Evolutionary conservation across 257 asterid species (phyloP), one percentile per base, ranked within the genome.

Genomic region (Solanum corneliomulleri): DNA sequence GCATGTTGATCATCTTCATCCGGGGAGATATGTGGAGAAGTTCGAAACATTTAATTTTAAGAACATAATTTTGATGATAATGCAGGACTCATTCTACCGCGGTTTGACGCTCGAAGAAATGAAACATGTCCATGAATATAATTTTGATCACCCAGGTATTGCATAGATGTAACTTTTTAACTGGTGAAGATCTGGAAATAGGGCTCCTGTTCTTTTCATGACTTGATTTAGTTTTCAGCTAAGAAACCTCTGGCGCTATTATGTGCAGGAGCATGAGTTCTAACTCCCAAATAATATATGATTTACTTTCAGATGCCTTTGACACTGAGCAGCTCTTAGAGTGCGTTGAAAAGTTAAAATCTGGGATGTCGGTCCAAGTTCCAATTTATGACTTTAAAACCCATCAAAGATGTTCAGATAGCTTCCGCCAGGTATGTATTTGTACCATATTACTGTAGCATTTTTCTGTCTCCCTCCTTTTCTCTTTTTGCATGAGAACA

Each of bases 281-380:
- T 87, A 84, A 90, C 47, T 58, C 56, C 80, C 20, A 14, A 7
- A 64, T 71, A 75, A 29, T 85, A 18, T 62, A 52, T 52, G 16
- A 68, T 84, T 83, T 89, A 56, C 83, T 74, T 93, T 89, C 93
- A 97, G 99, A 97, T 92, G 99, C 99, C 86, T 97, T 94, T 91
- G 99, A 97, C 92, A 97, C 99, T 7, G 99, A 97, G 89, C 99
- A 97, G 92, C 95, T 97, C 87, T 92, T 97, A 85, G 99, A 97
- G 90, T 97, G 99, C 31, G 90, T 94, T 69, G 97, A 91, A 60
- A 90, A 88, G 86, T 96, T 96, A 31, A 96, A 91, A 89, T 27
- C 88, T 68, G 98, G 99, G 33, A 94, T 92, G 11, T 86, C 98
- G 75, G 98, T 96, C 87, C 98, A 97, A 37, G 94, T 97, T 88